Percentiles rank a stretch among this genome's conserved stretches.
These are phyloP conservation scores for Dioscorea dumetorum DNA, from an alignment of 106 monocot genomes.

Conservation along the genomic window DNA sequence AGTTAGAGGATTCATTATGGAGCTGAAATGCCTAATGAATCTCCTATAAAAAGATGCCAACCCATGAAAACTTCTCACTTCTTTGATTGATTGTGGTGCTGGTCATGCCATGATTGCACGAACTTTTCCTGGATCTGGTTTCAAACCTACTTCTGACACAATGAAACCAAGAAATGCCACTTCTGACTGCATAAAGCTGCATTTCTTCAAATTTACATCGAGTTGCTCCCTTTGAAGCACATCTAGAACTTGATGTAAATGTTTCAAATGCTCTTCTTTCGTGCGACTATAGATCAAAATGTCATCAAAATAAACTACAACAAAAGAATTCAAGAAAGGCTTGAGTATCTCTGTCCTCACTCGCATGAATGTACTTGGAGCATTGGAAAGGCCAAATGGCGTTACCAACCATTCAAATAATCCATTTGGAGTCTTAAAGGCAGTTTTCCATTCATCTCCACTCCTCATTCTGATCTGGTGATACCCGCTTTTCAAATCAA, in stretches of 20 bases:
- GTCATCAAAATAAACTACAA: background rate
- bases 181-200: no score
- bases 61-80: background rate
- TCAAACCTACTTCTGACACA: no score
- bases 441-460: slow-evolving; percentile 9
- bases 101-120: no score
- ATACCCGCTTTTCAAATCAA: background rate
- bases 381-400: slow-evolving; percentile 6
- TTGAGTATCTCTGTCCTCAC: background rate
- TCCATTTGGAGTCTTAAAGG: slow-evolving; percentile 4
- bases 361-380: slow-evolving; percentile 3
- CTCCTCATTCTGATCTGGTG: slow-evolving; percentile 5
- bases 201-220: no score
- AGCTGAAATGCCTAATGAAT: background rate
- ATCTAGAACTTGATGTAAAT: no score
- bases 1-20: background rate
- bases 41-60: background rate
- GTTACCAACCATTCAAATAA: slow-evolving; percentile 3
- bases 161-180: no score
- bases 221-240: no score
- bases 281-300: background rate
- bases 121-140: no score
- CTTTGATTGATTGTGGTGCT: background rate
- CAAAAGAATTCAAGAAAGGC: background rate
- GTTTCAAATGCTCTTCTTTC: background rate